Percentiles rank a stretch among this genome's conserved stretches.
phyloP scores from a whole-genome alignment of 305 asterid genomes.

The Rubia peregrina region DNA sequence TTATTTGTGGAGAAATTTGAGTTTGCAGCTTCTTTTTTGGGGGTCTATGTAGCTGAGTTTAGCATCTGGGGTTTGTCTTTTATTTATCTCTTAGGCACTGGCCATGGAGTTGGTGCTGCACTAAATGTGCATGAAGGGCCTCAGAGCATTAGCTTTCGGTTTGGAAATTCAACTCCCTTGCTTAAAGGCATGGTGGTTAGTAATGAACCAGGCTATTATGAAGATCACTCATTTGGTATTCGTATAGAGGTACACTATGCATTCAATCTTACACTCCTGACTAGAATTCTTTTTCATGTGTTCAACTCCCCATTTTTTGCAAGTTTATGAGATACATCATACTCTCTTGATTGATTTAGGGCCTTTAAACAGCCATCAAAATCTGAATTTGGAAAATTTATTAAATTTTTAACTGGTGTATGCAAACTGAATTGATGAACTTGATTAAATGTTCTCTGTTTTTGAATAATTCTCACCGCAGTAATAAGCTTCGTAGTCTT shows the following conservation, averaged over 20 bases:
- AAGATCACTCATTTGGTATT: slow-evolving; percentile 93
- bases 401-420: not conserved
- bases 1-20: slow-evolving; percentile 4
- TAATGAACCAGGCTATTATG: slow-evolving; percentile 99
- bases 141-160: slow-evolving; percentile 95
- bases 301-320: not conserved
- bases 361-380: not conserved
- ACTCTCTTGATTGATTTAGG: not conserved
- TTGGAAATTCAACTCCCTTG: slow-evolving; percentile 89
- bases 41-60: slow-evolving; percentile 11
- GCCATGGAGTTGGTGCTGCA: slow-evolving; percentile 99
- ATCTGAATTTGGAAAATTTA: not conserved
- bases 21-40: not conserved
- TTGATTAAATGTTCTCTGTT: not conserved
- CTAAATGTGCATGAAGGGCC: slow-evolving; percentile 99
- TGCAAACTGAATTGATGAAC: not conserved
- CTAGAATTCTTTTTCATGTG: not conserved
- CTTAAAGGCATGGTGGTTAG: slow-evolving; percentile 94
- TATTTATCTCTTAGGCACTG: slow-evolving; percentile 57
- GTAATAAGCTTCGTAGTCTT: not conserved
- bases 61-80: slow-evolving; percentile 10
- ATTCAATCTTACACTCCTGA: not conserved
- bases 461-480: not conserved
- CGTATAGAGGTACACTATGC: slow-evolving; percentile 71
- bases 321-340: not conserved